phyloP scores from a whole-genome alignment of 2,329 filamentous ascomycete genomes.

The Sclerotinia nivalis region DNA sequence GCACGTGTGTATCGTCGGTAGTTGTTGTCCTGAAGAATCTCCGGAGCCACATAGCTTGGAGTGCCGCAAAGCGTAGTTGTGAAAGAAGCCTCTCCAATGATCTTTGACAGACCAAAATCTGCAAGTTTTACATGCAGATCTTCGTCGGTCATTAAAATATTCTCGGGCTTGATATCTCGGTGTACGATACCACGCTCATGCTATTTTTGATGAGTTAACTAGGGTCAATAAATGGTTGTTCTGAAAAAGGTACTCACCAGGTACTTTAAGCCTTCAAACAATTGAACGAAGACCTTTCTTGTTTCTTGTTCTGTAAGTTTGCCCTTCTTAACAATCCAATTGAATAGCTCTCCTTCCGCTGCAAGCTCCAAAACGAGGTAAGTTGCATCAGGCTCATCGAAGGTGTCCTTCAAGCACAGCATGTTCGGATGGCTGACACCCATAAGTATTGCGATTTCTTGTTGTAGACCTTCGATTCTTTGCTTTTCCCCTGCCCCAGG shows the following conservation, averaged over 20 bases:
- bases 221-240: neutral
- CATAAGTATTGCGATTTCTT: constrained; percentile 96
- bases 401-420: constrained; percentile 91
- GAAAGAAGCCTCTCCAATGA: constrained; percentile 97
- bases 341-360: constrained; percentile 92
- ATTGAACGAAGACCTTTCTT: constrained; percentile 82
- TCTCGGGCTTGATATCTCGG: constrained; percentile 69
- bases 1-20: constrained; percentile 90
- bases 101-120: constrained; percentile 96
- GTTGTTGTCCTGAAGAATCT: constrained; percentile 81
- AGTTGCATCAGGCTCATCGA: constrained; percentile 85
- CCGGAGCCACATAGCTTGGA: constrained; percentile 95
- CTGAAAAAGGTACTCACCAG: constrained; percentile 59
- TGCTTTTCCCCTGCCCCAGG: constrained; percentile 79
- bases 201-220: constrained; percentile 51
- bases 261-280: constrained; percentile 95
- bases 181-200: constrained; percentile 97
- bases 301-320: constrained; percentile 84
- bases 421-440: constrained; percentile 94
- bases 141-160: constrained; percentile 81
- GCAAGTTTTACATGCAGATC: constrained; percentile 86
- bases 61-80: constrained; percentile 95
- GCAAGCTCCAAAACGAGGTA: constrained; percentile 91
- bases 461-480: constrained; percentile 82
- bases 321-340: constrained; percentile 86